These are phyloP conservation scores for Melanopsichium pennsylvanicum DNA, from an alignment of 1,284 basidiomycete species.

Conservation along the genomic window DNA sequence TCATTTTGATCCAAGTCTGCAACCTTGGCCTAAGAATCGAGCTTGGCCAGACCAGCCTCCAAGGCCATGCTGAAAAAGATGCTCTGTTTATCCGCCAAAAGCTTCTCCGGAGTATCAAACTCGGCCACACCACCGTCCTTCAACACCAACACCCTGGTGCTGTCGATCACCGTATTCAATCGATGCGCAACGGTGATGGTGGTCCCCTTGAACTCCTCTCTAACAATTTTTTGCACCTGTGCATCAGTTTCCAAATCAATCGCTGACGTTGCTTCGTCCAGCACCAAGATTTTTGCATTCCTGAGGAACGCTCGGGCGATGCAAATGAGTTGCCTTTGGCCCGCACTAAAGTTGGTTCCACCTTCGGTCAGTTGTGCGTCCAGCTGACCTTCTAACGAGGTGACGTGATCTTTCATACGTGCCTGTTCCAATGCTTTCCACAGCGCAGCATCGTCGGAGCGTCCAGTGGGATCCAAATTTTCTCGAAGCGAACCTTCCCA, in stretches of 20 bases:
- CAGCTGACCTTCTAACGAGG: too few species aligned
- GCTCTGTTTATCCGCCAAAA: conserved; percentile 71
- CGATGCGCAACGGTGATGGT: conserved; percentile 73
- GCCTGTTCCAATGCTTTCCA: conserved; percentile 82
- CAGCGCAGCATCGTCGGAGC: conserved; percentile 77
- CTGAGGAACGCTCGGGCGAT: conserved; percentile 64
- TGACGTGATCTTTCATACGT: conserved; percentile 76
- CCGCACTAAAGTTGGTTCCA: conserved; percentile 79
- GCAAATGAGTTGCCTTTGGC: conserved; percentile 73
- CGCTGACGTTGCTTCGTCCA: conserved; percentile 78
- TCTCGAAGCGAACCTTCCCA: conserved; percentile 86
- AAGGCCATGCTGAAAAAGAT: conserved; percentile 64
- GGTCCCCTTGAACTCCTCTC: conserved; percentile 68
- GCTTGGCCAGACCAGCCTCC: conserved; percentile 60
- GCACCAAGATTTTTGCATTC: conserved; percentile 80
- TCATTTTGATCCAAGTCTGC: neutral
- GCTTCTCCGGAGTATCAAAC: conserved; percentile 75
- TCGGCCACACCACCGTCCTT: conserved; percentile 79
- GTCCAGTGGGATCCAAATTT: conserved; percentile 79
- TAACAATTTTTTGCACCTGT: conserved; percentile 82
- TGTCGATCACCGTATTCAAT: conserved; percentile 88
- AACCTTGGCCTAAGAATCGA: conserved; percentile 14
- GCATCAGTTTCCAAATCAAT: conserved; percentile 88
- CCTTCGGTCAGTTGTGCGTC: conserved; percentile 82
- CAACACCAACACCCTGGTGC: conserved; percentile 83